Evolutionary conservation across 306 rosid species (phyloP), one percentile per base, ranked within the genome.

Genomic region (Cucumis hystrix): DNA sequence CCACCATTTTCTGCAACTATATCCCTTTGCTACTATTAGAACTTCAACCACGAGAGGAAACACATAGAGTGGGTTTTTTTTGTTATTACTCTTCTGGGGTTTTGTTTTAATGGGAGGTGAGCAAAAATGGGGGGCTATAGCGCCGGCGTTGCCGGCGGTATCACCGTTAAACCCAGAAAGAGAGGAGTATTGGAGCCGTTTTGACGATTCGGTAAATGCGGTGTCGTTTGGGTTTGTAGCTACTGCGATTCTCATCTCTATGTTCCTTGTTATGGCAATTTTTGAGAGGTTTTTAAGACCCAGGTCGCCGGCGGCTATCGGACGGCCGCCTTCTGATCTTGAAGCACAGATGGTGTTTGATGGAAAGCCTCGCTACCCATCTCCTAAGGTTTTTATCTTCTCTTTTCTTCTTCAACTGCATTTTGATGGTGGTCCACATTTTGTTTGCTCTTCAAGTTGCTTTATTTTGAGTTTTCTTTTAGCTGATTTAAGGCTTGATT

Each of bases 201-300:
- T 87, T n/a, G 86, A 86, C 49, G 81, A 81, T 76, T 89, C 93
- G 0, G 83, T 89, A 40, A 89, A 88, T 79, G 89, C 91, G 17
- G 81, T 89, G 70, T 86, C 90, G 64, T 89, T 89, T 84, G 92
- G 93, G 61, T 86, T 91, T 75, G 88, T 91, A 1, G 93, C 93
- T 69, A 91, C 93, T 75, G 96, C 89, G 40, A 86, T 91, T 76
- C 91, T 89, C 80, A 81, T 91, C 69, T 87, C 94, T 62, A 85
- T 91, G 89, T 91, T 91, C 82, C 89, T 91, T 80, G 87, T 86
- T 33, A 85, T 91, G 87, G 97, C 97, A 8, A 89, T 89, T 69
- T 81, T 86, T 49, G 97, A 91, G 89, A 87, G 87, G 80, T 83
- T 89, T 82, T 83, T 87, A 81, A 78, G 86, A 78, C 85, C 89